These are phyloP conservation scores for Elongisporangium undulatum DNA, from an alignment of 352 stramenopile genomes.

Conservation along the genomic window DNA sequence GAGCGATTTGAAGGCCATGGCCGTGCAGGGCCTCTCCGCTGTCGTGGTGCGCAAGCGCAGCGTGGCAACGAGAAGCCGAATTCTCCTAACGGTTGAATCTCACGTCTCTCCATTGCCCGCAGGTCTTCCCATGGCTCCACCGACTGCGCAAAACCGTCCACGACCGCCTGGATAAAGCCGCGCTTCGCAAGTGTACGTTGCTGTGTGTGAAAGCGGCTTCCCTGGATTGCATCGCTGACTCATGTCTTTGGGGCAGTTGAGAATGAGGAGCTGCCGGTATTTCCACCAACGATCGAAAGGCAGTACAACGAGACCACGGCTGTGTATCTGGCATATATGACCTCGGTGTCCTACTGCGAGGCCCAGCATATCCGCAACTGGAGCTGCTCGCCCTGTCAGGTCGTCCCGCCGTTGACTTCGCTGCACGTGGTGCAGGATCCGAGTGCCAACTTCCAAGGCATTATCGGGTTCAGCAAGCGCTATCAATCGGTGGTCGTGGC, in stretches of 20 bases:
- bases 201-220: not conserved
- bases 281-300: slow-evolving; percentile 2
- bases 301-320: slow-evolving; percentile 65
- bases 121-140: not conserved
- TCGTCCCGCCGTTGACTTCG: slow-evolving; percentile 44
- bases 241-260: not conserved
- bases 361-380: slow-evolving; percentile 60
- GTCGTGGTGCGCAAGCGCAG: not conserved
- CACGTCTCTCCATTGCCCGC: not conserved
- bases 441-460: slow-evolving; percentile 73
- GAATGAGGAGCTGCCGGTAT: not conserved
- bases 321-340: slow-evolving; percentile 72
- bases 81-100: not conserved
- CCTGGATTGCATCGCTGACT: not conserved
- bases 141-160: not conserved
- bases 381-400: slow-evolving; percentile 64
- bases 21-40: not conserved
- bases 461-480: slow-evolving; percentile 61
- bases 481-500: slow-evolving; percentile 60
- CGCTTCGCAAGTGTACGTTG: not conserved
- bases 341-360: slow-evolving; percentile 74
- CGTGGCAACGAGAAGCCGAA: not conserved
- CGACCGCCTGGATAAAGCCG: not conserved
- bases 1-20: not conserved
- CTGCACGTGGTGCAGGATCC: slow-evolving; percentile 61